These are phyloP conservation scores for Podila verticillata DNA, from an alignment of 192 early-diverging fungal species.

Conservation along the genomic window DNA sequence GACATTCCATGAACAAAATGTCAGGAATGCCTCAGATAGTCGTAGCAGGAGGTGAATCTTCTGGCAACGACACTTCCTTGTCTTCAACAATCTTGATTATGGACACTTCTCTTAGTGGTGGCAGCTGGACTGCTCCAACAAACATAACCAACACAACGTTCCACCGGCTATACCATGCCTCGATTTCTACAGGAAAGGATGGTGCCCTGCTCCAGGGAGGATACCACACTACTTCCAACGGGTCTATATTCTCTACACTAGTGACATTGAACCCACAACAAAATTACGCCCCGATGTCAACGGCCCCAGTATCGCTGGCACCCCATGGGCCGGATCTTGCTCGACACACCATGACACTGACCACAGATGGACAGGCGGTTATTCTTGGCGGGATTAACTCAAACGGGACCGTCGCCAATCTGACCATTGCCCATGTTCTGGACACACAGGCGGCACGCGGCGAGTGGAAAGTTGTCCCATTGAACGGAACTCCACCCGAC, in stretches of 20 bases:
- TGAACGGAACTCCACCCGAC: slow-evolving; percentile 32
- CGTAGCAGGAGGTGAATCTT: slow-evolving; percentile 38
- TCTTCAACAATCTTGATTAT: slow-evolving; percentile 10
- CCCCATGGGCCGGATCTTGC: slow-evolving; percentile 27
- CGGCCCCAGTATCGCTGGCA: slow-evolving; percentile 23
- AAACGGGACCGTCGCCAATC: slow-evolving; percentile 20
- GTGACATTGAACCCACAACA: slow-evolving; percentile 18
- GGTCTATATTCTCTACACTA: slow-evolving; percentile 23
- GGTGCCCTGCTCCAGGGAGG: slow-evolving; percentile 39
- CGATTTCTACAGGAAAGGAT: slow-evolving; percentile 32
- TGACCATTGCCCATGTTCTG: slow-evolving; percentile 25
- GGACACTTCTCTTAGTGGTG: neutral
- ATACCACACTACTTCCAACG: slow-evolving; percentile 16
- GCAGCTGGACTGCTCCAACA: slow-evolving; percentile 32
- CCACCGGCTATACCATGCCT: slow-evolving; percentile 41
- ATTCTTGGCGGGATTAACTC: slow-evolving; percentile 27
- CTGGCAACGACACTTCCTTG: neutral
- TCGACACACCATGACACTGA: slow-evolving; percentile 47
- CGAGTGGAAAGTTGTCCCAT: slow-evolving; percentile 13
- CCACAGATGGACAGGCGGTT: slow-evolving; percentile 32
- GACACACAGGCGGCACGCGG: slow-evolving; percentile 24
- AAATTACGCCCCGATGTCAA: slow-evolving; percentile 15
- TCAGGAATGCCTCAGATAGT: slow-evolving; percentile 22
- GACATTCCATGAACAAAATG: slow-evolving; percentile 27
- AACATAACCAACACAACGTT: slow-evolving; percentile 24